Evolutionary conservation across 2,329 filamentous ascomycete species (phyloP), one percentile per base, ranked within the genome.

Genomic region (Calycina marina): DNA sequence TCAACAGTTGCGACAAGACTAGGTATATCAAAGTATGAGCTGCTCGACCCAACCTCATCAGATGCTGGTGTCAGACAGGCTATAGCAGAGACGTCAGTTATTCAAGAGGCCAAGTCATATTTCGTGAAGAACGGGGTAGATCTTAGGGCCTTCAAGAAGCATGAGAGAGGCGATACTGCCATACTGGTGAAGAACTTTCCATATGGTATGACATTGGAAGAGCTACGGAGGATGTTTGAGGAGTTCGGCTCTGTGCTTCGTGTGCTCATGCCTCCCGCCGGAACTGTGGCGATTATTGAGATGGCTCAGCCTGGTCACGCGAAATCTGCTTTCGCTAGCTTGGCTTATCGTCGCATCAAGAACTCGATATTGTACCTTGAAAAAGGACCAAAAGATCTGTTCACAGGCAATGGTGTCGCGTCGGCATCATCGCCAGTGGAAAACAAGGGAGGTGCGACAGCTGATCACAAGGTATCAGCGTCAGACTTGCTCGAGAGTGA

Each of bases 61-160:
- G 85, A 94, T 57, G 85, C 88, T 37, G 88, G 83, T 27, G 81
- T 98, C 36, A 94, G 92, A 62, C 90, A 96, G 62, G 90, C 90
- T 6, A 80, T 94, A 55, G 90, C 88, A 26, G 90, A 98, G 63
- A 96, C 88, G 14, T 80, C 90, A 41, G 72, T 93, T 45, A 96
- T 98, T 37, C 84, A 93, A 58, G 90, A 96, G 56, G 93, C 85
- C 2, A 96, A 94, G 57, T 66, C 78, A 6, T 98, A 92, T 58
- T 93, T 98, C 51, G 65, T 69, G 32, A 69, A 77, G 27, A 83
- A 94, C 43, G 88, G 88, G 20, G 81, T 96, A 14, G 84, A 96
- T 55, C 65, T 98, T 28, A 77, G 94, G 42, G 79, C 86, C 8
- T 96, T 98, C 62, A 90, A 88, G 56, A 75, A 71, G 34, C 73